Evolutionary conservation across 1,284 basidiomycete species (phyloP).

Genomic region (Puccinia triticina): DNA sequence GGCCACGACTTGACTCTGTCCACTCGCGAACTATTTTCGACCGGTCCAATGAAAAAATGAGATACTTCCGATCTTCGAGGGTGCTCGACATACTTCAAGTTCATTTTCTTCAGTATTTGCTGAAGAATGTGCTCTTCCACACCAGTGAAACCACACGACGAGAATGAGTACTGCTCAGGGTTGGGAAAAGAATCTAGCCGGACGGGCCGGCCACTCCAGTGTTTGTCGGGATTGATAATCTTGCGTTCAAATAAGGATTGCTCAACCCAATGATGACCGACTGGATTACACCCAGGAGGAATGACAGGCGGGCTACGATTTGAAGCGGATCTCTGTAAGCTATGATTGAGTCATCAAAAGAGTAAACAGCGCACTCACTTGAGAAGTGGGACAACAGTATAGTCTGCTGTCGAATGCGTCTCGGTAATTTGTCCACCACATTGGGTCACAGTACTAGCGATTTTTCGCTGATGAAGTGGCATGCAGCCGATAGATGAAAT

Average conservation of each 20-base stretch:
- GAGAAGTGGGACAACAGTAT: slow-evolving; percentile 43
- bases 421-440: slow-evolving; percentile 43
- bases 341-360: not conserved
- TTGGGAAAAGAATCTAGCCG: slow-evolving; percentile 25
- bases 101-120: slow-evolving; percentile 28
- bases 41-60: slow-evolving; percentile 48
- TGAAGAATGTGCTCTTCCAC: slow-evolving; percentile 36
- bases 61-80: slow-evolving; percentile 42
- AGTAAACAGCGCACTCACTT: slow-evolving; percentile 31
- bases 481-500: slow-evolving; percentile 24
- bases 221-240: slow-evolving; percentile 44
- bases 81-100: slow-evolving; percentile 42
- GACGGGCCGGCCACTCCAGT: slow-evolving; percentile 43
- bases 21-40: slow-evolving; percentile 31
- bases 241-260: slow-evolving; percentile 38
- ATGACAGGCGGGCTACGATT: slow-evolving; percentile 36
- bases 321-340: not conserved
- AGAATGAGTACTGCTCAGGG: slow-evolving; percentile 29
- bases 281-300: slow-evolving; percentile 43
- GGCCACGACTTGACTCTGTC: slow-evolving; percentile 38
- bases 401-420: slow-evolving; percentile 36
- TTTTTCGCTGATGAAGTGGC: slow-evolving; percentile 18
- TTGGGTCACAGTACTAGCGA: slow-evolving; percentile 5
- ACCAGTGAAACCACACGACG: slow-evolving; percentile 29
- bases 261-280: slow-evolving; percentile 49